Evolutionary conservation across 345 rosid species (phyloP), one percentile per base, ranked within the genome.

Genomic region (Citrus reticulata): DNA sequence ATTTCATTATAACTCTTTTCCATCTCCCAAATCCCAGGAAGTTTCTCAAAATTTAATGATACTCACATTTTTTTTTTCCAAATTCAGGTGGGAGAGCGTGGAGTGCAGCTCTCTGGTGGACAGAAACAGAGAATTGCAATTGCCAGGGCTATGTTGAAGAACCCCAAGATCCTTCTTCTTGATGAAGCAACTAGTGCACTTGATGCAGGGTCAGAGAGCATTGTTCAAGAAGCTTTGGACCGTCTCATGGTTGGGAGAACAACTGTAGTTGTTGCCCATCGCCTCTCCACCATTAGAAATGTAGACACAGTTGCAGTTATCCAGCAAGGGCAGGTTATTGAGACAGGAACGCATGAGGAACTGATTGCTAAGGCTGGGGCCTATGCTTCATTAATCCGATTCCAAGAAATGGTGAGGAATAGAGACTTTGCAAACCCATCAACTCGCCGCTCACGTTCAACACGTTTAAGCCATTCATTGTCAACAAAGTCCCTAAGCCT

Each of bases 121-220:
- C 98, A 96, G 82, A 96, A 94, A 78, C 99, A 96, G 86, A 91
- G 99, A 81, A 96, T 96, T 1, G 99, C 99, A 39, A 96, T 96
- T 39, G 98, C 98, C n/a, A 89, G 99, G 79, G 99, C 99, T 2
- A 94, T 96, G 98, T 74, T 96, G 81, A 96, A 96, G 86, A 85
- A 96, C 70, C 99, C 99, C 0, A 96, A 91, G 89, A 90, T 96
- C 86, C 91, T 96, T 49, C 97, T 96, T 63, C 93, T 96, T 4
- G 99, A 96, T 80, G 99, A 96, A 87, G 99, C 99, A 76, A 96
- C 99, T 16, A 96, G 99, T 30, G 99, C 99, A 5, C 99, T 96
- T 30, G 99, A 96, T 83, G 98, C 98, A 30, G 82, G 99, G 83
- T 96, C 99, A 7, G 99, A 94, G 86, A 94, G 93, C 89, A 94